These are phyloP conservation scores for Somion occarium DNA, from an alignment of 1,284 basidiomycete genomes.

Conservation along the genomic window DNA sequence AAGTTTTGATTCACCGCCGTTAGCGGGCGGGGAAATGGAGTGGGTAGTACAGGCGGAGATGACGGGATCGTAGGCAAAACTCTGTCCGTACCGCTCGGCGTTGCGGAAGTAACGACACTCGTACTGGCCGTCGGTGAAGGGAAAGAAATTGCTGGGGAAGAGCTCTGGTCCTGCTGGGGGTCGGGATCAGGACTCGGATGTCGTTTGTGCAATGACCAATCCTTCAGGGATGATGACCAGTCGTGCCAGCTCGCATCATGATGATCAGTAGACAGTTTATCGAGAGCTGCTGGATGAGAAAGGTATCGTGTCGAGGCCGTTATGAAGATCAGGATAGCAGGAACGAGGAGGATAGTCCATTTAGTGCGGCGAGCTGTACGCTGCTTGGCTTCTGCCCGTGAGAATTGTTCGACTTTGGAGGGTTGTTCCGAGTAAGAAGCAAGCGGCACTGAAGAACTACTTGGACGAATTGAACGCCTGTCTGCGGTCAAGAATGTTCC, in stretches of 20 bases:
- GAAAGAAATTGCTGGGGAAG: conserved; percentile 7
- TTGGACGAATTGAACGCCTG: neutral
- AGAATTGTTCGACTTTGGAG: conserved; percentile 10
- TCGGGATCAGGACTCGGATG: too few relatives aligned
- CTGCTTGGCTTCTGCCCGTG: conserved; percentile 28
- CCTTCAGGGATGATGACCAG: conserved; percentile 10
- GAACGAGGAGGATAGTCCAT: conserved; percentile 50
- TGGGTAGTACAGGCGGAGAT: conserved; percentile 45
- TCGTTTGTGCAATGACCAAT: conserved; percentile 40
- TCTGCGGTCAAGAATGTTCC: neutral
- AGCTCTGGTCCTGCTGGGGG: conserved; percentile 3
- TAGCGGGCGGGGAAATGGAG: conserved; percentile 76
- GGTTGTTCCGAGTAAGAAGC: conserved; percentile 7
- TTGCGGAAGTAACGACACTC: conserved; percentile 10
- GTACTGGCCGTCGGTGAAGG: conserved; percentile 14
- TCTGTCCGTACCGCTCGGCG: conserved; percentile 12
- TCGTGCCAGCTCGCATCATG: conserved; percentile 10
- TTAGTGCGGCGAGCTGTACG: conserved; percentile 37
- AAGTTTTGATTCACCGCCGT: conserved; percentile 58
- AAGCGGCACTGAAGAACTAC: conserved; percentile 6
- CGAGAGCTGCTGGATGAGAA: conserved; percentile 42
- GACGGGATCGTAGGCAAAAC: conserved; percentile 27
- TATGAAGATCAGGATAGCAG: conserved; percentile 47
- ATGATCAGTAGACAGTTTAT: conserved; percentile 32
- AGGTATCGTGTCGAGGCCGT: conserved; percentile 46